phyloP scores from a whole-genome alignment of 2,329 filamentous ascomycete genomes.

The Stromatinia cepivora region DNA sequence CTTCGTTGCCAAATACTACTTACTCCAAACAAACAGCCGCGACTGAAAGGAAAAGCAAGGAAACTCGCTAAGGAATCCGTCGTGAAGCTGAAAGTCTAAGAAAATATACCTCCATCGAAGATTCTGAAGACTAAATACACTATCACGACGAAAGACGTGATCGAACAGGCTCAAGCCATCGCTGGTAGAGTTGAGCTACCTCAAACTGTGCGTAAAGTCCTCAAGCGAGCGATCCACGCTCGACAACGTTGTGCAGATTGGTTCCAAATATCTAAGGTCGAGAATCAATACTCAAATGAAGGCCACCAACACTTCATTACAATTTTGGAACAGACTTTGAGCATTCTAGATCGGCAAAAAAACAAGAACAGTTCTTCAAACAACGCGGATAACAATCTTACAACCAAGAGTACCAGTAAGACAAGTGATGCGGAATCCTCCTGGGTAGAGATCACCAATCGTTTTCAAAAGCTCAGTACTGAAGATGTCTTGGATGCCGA shows the following conservation, averaged over 20 bases:
- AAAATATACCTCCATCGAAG: not conserved
- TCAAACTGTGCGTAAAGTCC: not conserved
- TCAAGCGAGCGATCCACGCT: not conserved
- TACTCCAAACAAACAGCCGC: not conserved
- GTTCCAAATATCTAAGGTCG: not conserved
- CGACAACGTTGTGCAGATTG: not conserved
- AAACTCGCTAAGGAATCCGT: not conserved
- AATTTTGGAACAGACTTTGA: not conserved
- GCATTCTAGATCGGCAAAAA: not conserved
- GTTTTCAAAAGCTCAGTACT: not conserved
- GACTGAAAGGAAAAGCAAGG: not conserved
- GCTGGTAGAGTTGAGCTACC: not conserved
- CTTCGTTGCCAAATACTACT: no score
- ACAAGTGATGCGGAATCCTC: not conserved
- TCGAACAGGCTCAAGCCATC: not conserved
- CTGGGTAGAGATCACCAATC: not conserved
- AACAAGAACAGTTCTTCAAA: conserved; percentile 12
- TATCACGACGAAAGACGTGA: not conserved
- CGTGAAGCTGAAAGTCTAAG: not conserved
- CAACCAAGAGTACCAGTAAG: not conserved
- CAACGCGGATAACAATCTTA: not conserved
- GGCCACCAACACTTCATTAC: not conserved
- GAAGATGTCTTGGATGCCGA: not conserved
- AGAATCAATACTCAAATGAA: not conserved
- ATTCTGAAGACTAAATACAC: not conserved